These are phyloP conservation scores for Pseudonitzschia multiseries DNA, from an alignment of 108 stramenopile genomes.

Conservation along the genomic window DNA sequence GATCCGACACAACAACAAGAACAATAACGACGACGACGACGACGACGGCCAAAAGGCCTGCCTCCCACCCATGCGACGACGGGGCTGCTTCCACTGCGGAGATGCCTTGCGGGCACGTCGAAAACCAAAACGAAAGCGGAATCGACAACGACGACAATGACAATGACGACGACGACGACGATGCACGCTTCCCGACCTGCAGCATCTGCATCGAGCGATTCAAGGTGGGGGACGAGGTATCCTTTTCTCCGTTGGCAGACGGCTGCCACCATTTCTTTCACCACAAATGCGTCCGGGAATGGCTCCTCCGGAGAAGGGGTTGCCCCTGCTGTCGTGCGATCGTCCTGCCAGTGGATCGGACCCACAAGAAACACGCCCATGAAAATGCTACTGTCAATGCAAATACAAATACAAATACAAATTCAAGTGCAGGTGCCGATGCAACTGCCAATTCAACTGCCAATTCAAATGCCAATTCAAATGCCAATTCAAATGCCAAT, in stretches of 20 bases:
- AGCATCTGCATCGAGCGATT: constrained; percentile 59
- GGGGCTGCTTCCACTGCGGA: not conserved
- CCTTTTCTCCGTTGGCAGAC: constrained; percentile 38
- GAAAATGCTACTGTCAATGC: not conserved
- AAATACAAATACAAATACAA: not conserved
- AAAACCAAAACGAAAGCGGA: too few relatives aligned
- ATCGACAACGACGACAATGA: not conserved
- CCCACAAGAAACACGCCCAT: too few relatives aligned
- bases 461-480: not conserved
- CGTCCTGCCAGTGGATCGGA: constrained; percentile 39
- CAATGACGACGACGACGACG: not conserved
- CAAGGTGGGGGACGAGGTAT: constrained; percentile 38
- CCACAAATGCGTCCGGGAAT: constrained; percentile 56
- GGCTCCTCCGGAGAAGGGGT: constrained; percentile 41
- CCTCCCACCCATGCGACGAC: too few relatives aligned
- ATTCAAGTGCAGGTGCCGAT: too few relatives aligned
- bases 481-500: not conserved
- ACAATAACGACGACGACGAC: not conserved
- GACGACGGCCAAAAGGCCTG: too few relatives aligned
- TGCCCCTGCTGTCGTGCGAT: constrained; percentile 52
- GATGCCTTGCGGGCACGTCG: too few relatives aligned
- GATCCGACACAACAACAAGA: too few relatives aligned
- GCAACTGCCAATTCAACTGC: too few relatives aligned
- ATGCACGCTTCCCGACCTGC: constrained; percentile 19
- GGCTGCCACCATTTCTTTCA: constrained; percentile 63